Evolutionary conservation across 257 asterid genomes (phyloP), one percentile per base, ranked within the genome.

Genomic region (Catharanthus roseus): DNA sequence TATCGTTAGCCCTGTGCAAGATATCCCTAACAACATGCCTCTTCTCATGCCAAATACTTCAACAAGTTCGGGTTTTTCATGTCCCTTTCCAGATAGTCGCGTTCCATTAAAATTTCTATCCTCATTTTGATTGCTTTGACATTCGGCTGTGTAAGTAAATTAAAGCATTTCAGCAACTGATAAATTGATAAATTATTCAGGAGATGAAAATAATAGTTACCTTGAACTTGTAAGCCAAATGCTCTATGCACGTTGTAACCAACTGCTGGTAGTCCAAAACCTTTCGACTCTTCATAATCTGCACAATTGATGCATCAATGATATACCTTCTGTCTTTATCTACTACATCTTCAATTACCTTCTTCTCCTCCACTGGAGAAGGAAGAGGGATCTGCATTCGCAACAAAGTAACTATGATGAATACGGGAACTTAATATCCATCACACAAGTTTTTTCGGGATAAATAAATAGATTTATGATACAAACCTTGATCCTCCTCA

Each of bases 111-210:
- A 77, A 91, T 97, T 85, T 95, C 99, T 7, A 95, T 91, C 79
- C 99, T 88, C 87, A 91, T 95, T 83, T 95, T 95, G 83, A 95
- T 95, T 29, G 97, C 97, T 85, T 95, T 95, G 39, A 95, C 95
- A 69, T 95, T 97, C 21, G 99, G 99, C 99, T 95, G 75, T 47
- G 77, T 12, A 16, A n/a, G 23, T 58, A 26, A 66, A 65, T 71
- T 39, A 36, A 23, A 60, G 33, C n/a, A 24, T 26, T 50, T 41
- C 49, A 24, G 34, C 39, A 63, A 39, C 19, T 28, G 10, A 24
- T n/a, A 24, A 41, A 9, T 24, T 23, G 16, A 1, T 12, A 6
- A 41, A 18, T 41, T 11, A 12, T 44, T 26, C 19, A 54, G 73
- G 19, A 50, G 49, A 44, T 67, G 34, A 65, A n/a, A 47, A 28